phyloP scores from a whole-genome alignment of 2,329 filamentous ascomycete genomes.

The Paecilomyces fulvus region DNA sequence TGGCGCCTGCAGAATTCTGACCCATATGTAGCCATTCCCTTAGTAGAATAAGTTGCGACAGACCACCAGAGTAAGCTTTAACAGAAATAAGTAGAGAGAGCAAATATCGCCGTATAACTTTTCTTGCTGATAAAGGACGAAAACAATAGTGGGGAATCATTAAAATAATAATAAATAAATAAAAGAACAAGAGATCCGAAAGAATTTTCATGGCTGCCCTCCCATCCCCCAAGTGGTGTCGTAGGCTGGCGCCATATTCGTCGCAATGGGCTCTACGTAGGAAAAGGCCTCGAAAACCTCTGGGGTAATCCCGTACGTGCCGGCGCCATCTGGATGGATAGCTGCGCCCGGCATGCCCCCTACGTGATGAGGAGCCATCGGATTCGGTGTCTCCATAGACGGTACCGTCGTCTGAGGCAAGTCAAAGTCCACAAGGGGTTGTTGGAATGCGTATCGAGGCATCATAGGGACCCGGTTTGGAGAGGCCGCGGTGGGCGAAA shows the following conservation, averaged over 20 bases:
- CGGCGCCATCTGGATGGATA: conserved; percentile 30
- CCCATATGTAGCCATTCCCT: neutral
- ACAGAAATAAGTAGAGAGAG: neutral
- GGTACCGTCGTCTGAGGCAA: neutral
- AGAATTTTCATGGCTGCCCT: neutral
- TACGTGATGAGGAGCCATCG: conserved; percentile 14
- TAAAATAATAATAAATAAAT: neutral
- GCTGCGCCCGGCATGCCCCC: conserved; percentile 25
- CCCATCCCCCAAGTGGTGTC: conserved; percentile 16
- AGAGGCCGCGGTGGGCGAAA: conserved; percentile 5
- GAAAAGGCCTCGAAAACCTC: conserved; percentile 40
- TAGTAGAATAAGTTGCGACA: neutral
- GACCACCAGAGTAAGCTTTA: neutral
- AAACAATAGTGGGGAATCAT: neutral
- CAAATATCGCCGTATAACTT: neutral
- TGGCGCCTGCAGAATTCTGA: neutral
- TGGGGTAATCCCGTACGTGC: conserved; percentile 33
- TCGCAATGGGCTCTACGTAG: conserved; percentile 35
- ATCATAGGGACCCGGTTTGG: conserved; percentile 9
- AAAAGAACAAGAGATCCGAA: neutral
- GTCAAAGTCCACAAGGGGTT: conserved; percentile 15
- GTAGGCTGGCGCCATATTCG: conserved; percentile 28
- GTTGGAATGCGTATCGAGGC: conserved; percentile 14
- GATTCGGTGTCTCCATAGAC: neutral
- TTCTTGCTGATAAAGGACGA: neutral